Conservation (phyloP, 2,329 filamentous ascomycete species). For the Botrytis pseudocinerea region DNA sequence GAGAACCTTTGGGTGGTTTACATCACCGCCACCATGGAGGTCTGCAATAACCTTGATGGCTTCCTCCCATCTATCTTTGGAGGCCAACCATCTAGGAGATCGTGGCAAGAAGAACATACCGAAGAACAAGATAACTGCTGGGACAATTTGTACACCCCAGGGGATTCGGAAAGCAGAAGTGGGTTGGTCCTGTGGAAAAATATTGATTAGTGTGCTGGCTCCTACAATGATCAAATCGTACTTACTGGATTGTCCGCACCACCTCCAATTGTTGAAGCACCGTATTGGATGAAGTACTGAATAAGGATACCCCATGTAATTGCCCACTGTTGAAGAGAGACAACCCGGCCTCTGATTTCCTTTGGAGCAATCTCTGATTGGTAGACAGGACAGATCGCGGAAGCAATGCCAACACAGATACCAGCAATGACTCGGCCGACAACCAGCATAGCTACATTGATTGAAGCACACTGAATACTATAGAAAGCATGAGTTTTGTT, state of each 20-base stretch:
- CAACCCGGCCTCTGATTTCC: conserved; percentile 58
- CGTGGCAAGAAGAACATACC: conserved; percentile 63
- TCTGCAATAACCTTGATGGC: conserved; percentile 57
- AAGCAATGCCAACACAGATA: conserved; percentile 71
- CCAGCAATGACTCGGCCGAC: conserved; percentile 71
- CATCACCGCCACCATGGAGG: conserved; percentile 59
- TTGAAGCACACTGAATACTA: conserved; percentile 59
- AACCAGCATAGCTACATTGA: conserved; percentile 69
- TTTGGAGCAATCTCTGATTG: conserved; percentile 64
- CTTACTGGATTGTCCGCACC: conserved; percentile 48
- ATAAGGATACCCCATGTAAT: conserved; percentile 71
- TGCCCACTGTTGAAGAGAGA: conserved; percentile 68
- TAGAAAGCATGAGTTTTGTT: conserved; percentile 33
- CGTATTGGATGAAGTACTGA: conserved; percentile 68
- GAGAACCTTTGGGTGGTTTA: conserved; percentile 58
- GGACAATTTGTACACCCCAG: conserved; percentile 61
- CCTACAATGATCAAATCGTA: not conserved
- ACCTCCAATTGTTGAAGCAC: conserved; percentile 55
- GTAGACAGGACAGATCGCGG: conserved; percentile 67
- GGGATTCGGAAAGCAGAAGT: conserved; percentile 59
- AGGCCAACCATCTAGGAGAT: conserved; percentile 70
- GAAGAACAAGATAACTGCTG: conserved; percentile 53
- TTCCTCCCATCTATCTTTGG: conserved; percentile 67
- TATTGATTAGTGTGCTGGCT: conserved; percentile 6
- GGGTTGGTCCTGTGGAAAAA: conserved; percentile 45